Conservation (phyloP, 345 rosid genomes). For the Orychophragmus violaceus region DNA sequence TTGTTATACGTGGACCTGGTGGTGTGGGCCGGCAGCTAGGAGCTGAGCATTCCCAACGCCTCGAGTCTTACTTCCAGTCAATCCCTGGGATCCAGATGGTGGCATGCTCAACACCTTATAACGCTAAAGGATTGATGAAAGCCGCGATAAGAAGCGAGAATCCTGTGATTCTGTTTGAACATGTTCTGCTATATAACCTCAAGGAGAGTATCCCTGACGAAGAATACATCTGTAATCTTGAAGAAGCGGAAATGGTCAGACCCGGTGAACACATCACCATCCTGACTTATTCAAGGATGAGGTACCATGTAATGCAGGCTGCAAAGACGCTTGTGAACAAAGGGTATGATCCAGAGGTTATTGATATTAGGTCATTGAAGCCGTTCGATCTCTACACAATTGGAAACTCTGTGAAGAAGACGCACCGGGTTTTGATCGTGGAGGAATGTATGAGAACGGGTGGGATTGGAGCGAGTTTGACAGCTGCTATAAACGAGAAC, state of each 20-base stretch:
- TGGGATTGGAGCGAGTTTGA: slow-evolving; percentile 87
- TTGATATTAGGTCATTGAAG: slow-evolving; percentile 78
- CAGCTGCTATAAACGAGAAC: slow-evolving; percentile 76
- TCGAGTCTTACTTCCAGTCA: slow-evolving; percentile 86
- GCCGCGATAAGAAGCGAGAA: slow-evolving; percentile 90
- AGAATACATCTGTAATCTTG: slow-evolving; percentile 74
- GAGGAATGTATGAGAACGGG: slow-evolving; percentile 97
- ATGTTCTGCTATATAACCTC: slow-evolving; percentile 84
- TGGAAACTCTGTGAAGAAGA: slow-evolving; percentile 90
- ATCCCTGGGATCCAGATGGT: slow-evolving; percentile 97
- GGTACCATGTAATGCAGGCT: slow-evolving; percentile 95
- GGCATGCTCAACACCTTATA: slow-evolving; percentile 90
- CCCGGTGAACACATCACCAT: slow-evolving; percentile 84
- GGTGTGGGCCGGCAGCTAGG: slow-evolving; percentile 95
- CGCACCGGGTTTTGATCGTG: slow-evolving; percentile 77
- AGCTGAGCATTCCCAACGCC: slow-evolving; percentile 89
- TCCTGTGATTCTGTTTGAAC: too few relatives aligned
- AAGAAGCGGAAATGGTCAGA: too few relatives aligned
- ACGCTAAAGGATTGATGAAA: slow-evolving; percentile 93
- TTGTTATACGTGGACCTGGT: slow-evolving; percentile 87
- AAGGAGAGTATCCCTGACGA: slow-evolving; percentile 85
- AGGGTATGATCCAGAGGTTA: slow-evolving; percentile 88
- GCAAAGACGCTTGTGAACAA: too few relatives aligned
- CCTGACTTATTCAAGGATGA: slow-evolving; percentile 79
- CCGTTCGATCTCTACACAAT: slow-evolving; percentile 88